phyloP scores from a whole-genome alignment of 192 early-diverging fungal genomes.

The Coemansia sp. region DNA sequence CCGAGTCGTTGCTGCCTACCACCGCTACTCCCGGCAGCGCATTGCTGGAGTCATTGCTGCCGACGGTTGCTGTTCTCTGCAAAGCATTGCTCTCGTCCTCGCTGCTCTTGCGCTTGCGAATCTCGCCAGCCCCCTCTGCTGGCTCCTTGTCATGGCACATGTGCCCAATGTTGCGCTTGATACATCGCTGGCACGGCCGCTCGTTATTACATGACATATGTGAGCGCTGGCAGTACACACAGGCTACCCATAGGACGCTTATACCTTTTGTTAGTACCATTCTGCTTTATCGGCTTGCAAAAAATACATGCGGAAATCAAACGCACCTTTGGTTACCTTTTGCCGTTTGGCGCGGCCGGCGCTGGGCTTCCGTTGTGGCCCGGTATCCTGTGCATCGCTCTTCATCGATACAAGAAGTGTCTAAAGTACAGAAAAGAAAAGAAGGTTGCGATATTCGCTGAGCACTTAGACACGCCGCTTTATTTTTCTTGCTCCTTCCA shows the following conservation, averaged over 20 bases:
- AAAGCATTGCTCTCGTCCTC: neutral
- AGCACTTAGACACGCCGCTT: too few relatives aligned
- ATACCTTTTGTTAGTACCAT: too few relatives aligned
- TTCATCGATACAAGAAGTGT: conserved; percentile 2
- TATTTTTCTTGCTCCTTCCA: too few relatives aligned
- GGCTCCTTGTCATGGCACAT: conserved; percentile 84
- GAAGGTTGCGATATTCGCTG: too few relatives aligned
- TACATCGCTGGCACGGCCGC: conserved; percentile 92
- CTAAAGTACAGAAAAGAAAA: neutral
- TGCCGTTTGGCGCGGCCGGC: conserved; percentile 41
- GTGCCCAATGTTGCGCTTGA: conserved; percentile 92
- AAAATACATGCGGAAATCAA: too few relatives aligned
- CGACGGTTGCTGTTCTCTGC: too few relatives aligned
- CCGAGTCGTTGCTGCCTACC: neutral
- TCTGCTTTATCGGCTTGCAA: too few relatives aligned
- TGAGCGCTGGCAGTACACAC: conserved; percentile 89
- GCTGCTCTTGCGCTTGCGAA: neutral
- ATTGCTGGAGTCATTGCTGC: neutral
- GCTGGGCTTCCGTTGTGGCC: conserved; percentile 11
- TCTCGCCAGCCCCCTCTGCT: neutral
- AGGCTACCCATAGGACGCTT: conserved; percentile 63
- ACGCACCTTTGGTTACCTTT: conserved; percentile 49
- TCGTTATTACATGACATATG: conserved; percentile 96
- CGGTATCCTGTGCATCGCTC: conserved; percentile 3
- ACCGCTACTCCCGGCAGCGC: neutral